A percentile compares a stretch with the other conserved stretches of the same genome.
Evolutionary conservation across 2,329 filamentous ascomycete genomes (phyloP).

Genomic region (Phaeophleospora eucalypticola): DNA sequence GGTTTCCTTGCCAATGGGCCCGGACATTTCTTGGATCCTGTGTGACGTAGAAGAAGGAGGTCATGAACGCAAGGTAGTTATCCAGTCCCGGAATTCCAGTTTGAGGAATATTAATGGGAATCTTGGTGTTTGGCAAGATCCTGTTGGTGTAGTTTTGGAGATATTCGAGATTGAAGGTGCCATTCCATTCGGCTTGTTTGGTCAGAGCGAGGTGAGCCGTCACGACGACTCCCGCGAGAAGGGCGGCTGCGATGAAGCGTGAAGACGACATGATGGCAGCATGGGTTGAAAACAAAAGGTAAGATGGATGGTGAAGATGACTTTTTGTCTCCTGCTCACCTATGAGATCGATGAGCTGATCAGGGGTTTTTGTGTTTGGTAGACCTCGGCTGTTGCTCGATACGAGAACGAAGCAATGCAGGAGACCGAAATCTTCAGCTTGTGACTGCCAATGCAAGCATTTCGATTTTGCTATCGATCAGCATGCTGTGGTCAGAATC

Average conservation of each 20-base stretch:
- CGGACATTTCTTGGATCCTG: constrained; percentile 19
- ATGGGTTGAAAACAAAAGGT: too few species aligned
- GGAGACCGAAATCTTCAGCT: too few species aligned
- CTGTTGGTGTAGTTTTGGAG: constrained; percentile 16
- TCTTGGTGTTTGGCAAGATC: constrained; percentile 19
- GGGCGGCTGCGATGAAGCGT: neutral
- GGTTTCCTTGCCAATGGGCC: constrained; percentile 20
- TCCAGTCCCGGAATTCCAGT: constrained; percentile 17
- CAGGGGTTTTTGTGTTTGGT: neutral
- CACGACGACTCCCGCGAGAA: neutral
- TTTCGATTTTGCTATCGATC: too few species aligned
- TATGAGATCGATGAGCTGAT: too few species aligned
- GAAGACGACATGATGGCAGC: neutral
- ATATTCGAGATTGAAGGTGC: constrained; percentile 13
- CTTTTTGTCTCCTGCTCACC: too few species aligned
- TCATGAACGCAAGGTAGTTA: constrained; percentile 24
- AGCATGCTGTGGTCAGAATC: too few species aligned
- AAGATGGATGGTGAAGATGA: too few species aligned
- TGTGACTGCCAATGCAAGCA: too few species aligned
- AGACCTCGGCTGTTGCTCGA: neutral
- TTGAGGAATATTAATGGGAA: constrained; percentile 17
- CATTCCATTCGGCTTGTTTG: constrained; percentile 21
- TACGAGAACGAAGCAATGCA: too few species aligned
- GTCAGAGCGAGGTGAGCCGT: constrained; percentile 14
- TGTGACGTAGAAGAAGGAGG: constrained; percentile 18